Evolutionary conservation across 169 alveolate genomes (phyloP).

Genomic region (Eimeria falciformis): DNA sequence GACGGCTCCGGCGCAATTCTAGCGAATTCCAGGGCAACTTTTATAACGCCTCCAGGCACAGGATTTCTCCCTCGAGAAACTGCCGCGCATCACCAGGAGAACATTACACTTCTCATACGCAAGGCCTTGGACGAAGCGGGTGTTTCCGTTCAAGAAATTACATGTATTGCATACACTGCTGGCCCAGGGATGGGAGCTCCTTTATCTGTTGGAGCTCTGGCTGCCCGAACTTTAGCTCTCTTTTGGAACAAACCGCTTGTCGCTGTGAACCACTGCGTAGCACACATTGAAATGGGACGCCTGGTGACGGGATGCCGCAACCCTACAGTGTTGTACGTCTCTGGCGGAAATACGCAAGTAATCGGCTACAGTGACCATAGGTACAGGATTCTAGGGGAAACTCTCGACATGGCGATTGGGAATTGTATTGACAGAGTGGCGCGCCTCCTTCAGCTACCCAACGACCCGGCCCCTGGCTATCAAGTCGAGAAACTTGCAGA

Average conservation of each 20-base stretch:
- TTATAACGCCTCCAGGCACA: conserved; percentile 98
- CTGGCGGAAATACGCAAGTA: conserved; percentile 98
- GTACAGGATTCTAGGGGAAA: conserved; percentile 98
- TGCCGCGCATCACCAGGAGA: conserved; percentile 96
- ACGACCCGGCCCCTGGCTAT: conserved; percentile 99
- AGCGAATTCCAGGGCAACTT: conserved; percentile 97
- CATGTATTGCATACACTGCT: conserved; percentile 95
- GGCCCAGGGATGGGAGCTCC: conserved; percentile 99
- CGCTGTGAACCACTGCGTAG: conserved; percentile 99
- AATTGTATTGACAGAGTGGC: conserved; percentile 99
- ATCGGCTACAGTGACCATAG: conserved; percentile 86
- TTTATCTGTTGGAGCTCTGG: conserved; percentile 97
- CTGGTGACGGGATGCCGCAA: conserved; percentile 93
- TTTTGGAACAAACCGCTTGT: conserved; percentile 96
- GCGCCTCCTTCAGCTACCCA: conserved; percentile 95
- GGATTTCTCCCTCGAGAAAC: conserved; percentile 99
- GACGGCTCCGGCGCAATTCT: conserved; percentile 94
- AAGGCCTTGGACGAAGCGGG: conserved; percentile 93
- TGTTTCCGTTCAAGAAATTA: conserved; percentile 87
- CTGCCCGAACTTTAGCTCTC: conserved; percentile 94
- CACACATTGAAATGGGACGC: conserved; percentile 99
- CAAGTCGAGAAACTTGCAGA: conserved; percentile 98
- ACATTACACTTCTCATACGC: conserved; percentile 91
- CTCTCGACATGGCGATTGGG: conserved; percentile 99
- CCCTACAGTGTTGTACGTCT: conserved; percentile 97